These are phyloP conservation scores for Didymella segeticola DNA, from an alignment of 2,329 filamentous ascomycete genomes.

Conservation along the genomic window DNA sequence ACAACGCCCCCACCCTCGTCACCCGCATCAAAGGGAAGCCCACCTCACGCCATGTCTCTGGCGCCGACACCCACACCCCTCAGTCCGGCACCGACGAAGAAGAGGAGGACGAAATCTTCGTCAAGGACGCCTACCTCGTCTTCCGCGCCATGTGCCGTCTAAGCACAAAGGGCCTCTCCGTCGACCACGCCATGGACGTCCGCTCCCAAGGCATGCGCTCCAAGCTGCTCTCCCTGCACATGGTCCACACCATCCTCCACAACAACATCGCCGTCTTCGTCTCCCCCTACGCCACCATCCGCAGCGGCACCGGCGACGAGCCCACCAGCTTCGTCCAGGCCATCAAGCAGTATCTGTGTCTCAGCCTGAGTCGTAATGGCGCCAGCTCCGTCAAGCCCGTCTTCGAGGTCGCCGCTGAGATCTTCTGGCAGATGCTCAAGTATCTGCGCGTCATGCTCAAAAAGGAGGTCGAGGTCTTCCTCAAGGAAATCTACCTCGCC, in stretches of 20 bases:
- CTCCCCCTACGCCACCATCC: slow-evolving; percentile 90
- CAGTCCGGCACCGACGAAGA: slow-evolving; percentile 60
- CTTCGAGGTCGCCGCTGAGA: slow-evolving; percentile 95
- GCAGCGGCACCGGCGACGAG: slow-evolving; percentile 85
- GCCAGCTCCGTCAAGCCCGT: slow-evolving; percentile 90
- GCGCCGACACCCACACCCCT: slow-evolving; percentile 47
- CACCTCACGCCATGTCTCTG: slow-evolving; percentile 54
- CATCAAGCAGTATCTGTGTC: slow-evolving; percentile 94
- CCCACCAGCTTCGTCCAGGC: slow-evolving; percentile 92
- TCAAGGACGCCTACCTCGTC: slow-evolving; percentile 95
- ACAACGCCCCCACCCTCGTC: slow-evolving; percentile 72
- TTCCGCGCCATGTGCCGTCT: slow-evolving; percentile 98
- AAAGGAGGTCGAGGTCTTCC: slow-evolving; percentile 97
- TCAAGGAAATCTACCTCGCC: slow-evolving; percentile 96
- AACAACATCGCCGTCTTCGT: slow-evolving; percentile 92
- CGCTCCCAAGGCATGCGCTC: slow-evolving; percentile 97
- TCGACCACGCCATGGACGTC: slow-evolving; percentile 90
- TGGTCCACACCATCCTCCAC: slow-evolving; percentile 93
- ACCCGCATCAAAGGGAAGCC: slow-evolving; percentile 62
- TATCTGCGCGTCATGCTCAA: slow-evolving; percentile 93
- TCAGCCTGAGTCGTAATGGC: slow-evolving; percentile 93
- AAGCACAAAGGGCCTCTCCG: slow-evolving; percentile 86
- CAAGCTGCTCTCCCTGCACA: slow-evolving; percentile 91
- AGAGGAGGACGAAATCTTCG: slow-evolving; percentile 92
- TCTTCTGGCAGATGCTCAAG: slow-evolving; percentile 97